Percentiles rank a stretch among this genome's conserved stretches.
These are phyloP conservation scores for Fusarium hainanense DNA, from an alignment of 2,329 filamentous ascomycete genomes.

Conservation along the genomic window DNA sequence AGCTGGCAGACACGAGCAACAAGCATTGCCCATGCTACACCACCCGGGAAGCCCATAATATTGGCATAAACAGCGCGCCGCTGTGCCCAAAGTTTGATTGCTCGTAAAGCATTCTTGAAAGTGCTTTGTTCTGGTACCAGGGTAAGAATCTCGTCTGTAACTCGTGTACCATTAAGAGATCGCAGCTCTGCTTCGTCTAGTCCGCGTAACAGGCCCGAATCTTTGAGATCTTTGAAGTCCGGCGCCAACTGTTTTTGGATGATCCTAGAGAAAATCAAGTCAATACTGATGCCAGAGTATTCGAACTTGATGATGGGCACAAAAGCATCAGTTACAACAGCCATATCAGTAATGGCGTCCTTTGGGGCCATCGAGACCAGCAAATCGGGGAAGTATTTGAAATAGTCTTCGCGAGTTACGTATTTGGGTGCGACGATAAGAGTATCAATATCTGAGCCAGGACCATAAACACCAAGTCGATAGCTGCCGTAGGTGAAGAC, in stretches of 20 bases:
- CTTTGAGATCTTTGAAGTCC: constrained; percentile 76
- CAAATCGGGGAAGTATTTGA: constrained; percentile 84
- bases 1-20: constrained; percentile 95
- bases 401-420: constrained; percentile 90
- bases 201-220: constrained; percentile 86
- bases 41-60: constrained; percentile 95
- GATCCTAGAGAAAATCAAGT: constrained; percentile 88
- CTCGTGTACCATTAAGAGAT: constrained; percentile 92
- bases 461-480: constrained; percentile 91
- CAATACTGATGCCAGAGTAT: constrained; percentile 90
- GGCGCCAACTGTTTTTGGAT: constrained; percentile 75
- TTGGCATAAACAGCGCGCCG: constrained; percentile 93
- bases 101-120: constrained; percentile 88
- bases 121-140: constrained; percentile 90
- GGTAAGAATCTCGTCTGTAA: constrained; percentile 90
- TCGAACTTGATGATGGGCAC: constrained; percentile 99
- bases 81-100: constrained; percentile 97
- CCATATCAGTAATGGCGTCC: constrained; percentile 85
- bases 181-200: constrained; percentile 88
- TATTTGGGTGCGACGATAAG: constrained; percentile 92
- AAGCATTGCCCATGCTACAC: constrained; percentile 98
- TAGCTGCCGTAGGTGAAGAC: constrained; percentile 98
- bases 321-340: constrained; percentile 87
- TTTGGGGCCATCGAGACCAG: constrained; percentile 80
- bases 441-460: constrained; percentile 97